Conservation (phyloP, 768 basidiomycete species). For the Mycena leptocephala region DNA sequence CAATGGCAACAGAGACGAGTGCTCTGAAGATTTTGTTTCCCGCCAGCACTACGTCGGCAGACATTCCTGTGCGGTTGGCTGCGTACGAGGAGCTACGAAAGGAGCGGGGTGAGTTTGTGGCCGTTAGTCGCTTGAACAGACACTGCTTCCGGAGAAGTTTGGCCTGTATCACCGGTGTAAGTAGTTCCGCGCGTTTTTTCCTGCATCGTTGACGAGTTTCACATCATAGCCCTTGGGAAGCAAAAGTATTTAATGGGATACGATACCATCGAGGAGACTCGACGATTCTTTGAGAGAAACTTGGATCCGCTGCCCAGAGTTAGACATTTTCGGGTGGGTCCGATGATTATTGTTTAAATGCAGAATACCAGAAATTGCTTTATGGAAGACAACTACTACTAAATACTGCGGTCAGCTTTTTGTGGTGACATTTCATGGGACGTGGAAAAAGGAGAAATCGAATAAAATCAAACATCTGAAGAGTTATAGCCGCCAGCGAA, state of each 20-base stretch:
- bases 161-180: too few species aligned
- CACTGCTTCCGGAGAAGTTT: too few species aligned
- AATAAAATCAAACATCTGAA: too few species aligned
- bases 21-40: too few species aligned
- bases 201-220: neutral
- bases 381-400: neutral
- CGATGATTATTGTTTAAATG: neutral
- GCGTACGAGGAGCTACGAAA: neutral
- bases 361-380: neutral
- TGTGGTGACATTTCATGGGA: neutral
- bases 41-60: too few species aligned
- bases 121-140: too few species aligned
- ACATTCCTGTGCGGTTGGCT: too few species aligned
- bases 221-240: neutral
- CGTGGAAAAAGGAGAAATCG: too few species aligned
- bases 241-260: neutral
- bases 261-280: neutral
- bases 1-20: too few species aligned
- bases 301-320: neutral
- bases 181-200: too few species aligned
- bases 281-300: neutral
- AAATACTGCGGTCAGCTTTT: neutral
- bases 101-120: too few species aligned
- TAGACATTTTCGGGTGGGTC: neutral
- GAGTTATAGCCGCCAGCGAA: too few species aligned